Evolutionary conservation across 352 stramenopile genomes (phyloP), one percentile per base, ranked within the genome.

Genomic region (Stramenopiles sp.): DNA sequence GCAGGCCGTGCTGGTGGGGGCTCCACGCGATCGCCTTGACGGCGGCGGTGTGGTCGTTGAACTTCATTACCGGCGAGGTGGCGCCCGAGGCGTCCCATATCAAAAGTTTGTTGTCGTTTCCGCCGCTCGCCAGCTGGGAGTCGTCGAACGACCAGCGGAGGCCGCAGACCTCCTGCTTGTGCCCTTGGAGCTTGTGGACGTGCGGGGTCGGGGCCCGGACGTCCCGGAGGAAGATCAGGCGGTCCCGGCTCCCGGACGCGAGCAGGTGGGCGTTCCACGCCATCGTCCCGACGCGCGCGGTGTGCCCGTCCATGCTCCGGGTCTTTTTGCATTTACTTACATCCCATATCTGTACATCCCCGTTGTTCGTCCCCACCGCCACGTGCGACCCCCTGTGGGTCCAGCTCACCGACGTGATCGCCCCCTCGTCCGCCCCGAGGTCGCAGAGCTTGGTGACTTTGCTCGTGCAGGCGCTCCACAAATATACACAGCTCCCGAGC

Each of bases 1-100:
- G 81, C 4, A 97, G 86, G 2, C 92, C 93, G 77, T 95, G 85
- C 76, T 98, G 90, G 80, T 98, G 94, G 1, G 93, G 94, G 31
- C 87, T 96, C 93, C 93, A 98, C 6, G 92, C 91, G 78, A 98
- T 97, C 1, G 94, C 94, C 81, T 98, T 98, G 73, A 98, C 92
- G 1, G 94, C 94, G 0, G 94, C 93, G 0, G 89, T 95, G 83
- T 98, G 94, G 74, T 97, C 92, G 49, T 84, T 87, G 79, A 98
- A 98, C 6, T 86, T 83, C 32, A 93, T 84, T 31, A 96, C 76
- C 0, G 92, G 91, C 68, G 84, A 71, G 12, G 25, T 32, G 1
- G 49, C 33, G n/a, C 68, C 68, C 37, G 35, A 49, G 71, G 90
- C 84, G 80, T 92, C 93, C 88, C 93, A 97, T n/a, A 98, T 89